Evolutionary conservation across 176 grass and related monocot genomes (phyloP).

Genomic region (Aegilops speltoides): DNA sequence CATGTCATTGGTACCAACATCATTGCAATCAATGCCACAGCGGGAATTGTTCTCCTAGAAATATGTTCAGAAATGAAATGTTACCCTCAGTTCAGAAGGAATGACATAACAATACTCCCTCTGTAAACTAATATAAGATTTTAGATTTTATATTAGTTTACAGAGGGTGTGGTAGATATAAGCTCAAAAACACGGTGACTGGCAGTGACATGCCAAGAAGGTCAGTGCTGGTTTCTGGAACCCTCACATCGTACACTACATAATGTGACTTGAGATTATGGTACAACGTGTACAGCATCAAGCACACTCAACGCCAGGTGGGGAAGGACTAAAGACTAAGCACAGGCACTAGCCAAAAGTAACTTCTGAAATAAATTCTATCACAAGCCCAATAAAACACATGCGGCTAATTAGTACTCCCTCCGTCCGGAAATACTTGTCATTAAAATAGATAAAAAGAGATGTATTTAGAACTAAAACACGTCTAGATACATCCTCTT

Average conservation of each 20-base stretch:
- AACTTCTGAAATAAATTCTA: not conserved
- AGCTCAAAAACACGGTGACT: not conserved
- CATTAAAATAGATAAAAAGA: too few relatives aligned
- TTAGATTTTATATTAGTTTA: too few relatives aligned
- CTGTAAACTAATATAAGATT: too few relatives aligned
- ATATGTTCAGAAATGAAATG: conserved; percentile 18
- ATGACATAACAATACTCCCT: not conserved
- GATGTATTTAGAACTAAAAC: too few relatives aligned
- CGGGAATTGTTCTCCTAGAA: conserved; percentile 70
- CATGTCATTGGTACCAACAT: conserved; percentile 81
- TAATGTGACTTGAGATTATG: not conserved
- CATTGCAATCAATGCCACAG: conserved; percentile 86
- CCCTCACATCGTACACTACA: not conserved
- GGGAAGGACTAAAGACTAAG: not conserved
- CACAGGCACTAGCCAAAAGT: not conserved
- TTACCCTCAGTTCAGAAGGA: not conserved
- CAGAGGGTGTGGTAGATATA: not conserved
- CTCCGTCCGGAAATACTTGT: too few relatives aligned
- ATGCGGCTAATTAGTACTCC: not conserved
- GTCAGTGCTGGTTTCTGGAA: not conserved
- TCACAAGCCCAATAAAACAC: not conserved
- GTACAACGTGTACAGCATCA: not conserved
- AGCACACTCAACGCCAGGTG: not conserved
- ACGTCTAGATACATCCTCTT: too few relatives aligned
- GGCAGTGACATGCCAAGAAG: not conserved